A percentile compares a stretch with the other conserved stretches of the same genome.
Evolutionary conservation across 768 basidiomycete genomes (phyloP).

Genomic region (Mycena galericulata): DNA sequence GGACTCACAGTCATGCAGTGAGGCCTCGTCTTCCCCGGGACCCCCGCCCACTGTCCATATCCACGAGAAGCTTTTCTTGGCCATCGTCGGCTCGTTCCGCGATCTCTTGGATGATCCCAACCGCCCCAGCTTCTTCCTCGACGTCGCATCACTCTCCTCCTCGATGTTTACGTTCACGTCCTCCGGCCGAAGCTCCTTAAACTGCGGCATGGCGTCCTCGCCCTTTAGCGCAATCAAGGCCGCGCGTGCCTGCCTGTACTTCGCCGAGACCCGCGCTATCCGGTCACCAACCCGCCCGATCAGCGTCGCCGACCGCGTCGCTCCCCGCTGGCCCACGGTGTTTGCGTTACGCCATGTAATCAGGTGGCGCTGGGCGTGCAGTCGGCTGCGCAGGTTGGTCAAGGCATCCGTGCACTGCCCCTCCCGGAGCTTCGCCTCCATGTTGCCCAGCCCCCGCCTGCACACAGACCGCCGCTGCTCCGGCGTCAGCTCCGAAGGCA

Average conservation of each 20-base stretch:
- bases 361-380: conserved; percentile 24
- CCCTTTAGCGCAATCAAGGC: conserved; percentile 6
- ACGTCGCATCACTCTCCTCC: not conserved
- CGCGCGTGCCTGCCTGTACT: conserved; percentile 1
- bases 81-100: not conserved
- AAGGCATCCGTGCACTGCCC: conserved; percentile 21
- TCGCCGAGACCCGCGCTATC: not conserved
- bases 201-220: not conserved
- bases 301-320: conserved; percentile 14
- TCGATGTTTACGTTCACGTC: not conserved
- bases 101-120: not conserved
- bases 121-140: conserved; percentile 1
- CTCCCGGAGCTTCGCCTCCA: conserved; percentile 8
- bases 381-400: not conserved
- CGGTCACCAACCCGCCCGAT: conserved; percentile 24
- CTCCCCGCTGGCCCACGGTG: not conserved
- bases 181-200: not conserved
- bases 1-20: conserved; percentile 18
- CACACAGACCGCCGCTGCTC: not conserved
- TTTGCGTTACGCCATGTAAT: conserved; percentile 19
- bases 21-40: not conserved
- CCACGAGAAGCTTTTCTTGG: conserved; percentile 11
- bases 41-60: conserved; percentile 14
- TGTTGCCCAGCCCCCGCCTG: no score
- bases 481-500: conserved; percentile 9